Percentiles rank a stretch among this genome's conserved stretches.
These are phyloP conservation scores for Suillus luteus DNA, from an alignment of 768 basidiomycete genomes.

Conservation along the genomic window DNA sequence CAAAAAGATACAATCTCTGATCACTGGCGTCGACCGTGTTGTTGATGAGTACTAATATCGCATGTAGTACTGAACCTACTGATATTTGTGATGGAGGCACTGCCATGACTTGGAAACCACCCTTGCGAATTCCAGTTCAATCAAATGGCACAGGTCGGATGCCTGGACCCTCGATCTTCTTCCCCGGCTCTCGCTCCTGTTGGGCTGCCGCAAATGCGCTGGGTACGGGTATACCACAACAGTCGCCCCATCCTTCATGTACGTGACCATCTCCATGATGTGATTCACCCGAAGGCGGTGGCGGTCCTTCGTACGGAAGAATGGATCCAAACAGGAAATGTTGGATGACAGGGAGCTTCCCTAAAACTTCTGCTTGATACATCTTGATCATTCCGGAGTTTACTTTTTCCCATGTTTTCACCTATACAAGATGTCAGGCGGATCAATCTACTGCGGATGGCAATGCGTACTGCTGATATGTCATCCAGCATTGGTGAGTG, in stretches of 20 bases:
- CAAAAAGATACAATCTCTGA: neutral
- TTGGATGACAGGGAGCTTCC: constrained; percentile 93
- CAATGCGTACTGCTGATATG: constrained; percentile 70
- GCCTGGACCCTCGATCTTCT: constrained; percentile 55
- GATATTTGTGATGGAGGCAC: neutral
- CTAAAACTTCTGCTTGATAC: constrained; percentile 94
- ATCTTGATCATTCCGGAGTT: constrained; percentile 97
- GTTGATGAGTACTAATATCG: neutral
- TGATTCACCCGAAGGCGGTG: constrained; percentile 31
- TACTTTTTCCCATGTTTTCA: constrained; percentile 95
- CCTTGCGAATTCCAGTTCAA: constrained; percentile 32
- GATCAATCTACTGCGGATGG: constrained; percentile 1
- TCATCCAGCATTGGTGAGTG: constrained; percentile 99
- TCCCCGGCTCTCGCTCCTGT: constrained; percentile 37
- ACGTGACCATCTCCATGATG: constrained; percentile 20
- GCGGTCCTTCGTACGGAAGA: constrained; percentile 66
- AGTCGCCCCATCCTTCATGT: constrained; percentile 81
- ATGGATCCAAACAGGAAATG: constrained; percentile 94
- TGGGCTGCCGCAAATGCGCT: constrained; percentile 77
- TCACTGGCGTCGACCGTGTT: neutral
- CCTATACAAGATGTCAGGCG: constrained; percentile 36
- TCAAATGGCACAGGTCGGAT: constrained; percentile 84
- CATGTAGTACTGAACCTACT: neutral
- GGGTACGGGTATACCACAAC: constrained; percentile 89
- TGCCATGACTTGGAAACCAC: neutral